Base-by-base conservation (phyloP, 1,284 basidiomycete genomes). In the Trametes versicolor region DNA sequence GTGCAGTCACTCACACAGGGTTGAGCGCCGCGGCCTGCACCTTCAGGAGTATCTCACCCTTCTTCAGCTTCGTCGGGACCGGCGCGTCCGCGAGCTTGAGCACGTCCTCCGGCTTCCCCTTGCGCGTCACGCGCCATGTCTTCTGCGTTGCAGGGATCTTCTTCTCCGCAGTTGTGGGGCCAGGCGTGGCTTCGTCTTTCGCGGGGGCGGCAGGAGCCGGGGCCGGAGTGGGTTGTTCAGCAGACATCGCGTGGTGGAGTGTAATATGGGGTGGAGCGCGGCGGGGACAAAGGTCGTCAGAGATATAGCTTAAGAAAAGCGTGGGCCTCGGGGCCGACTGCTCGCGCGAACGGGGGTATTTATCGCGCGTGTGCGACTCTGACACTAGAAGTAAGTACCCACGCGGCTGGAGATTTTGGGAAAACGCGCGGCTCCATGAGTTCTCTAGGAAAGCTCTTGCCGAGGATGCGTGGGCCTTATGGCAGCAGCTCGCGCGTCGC, bases 21-120 rank as follows among this genome's bases (percentile, higher is more conserved):
- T 93, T 93, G 47, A 92, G 78, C 1, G 88, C 88, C 0, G 83
- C 89, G 3, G 89, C 87, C 49, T 84, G 80, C 8, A 92, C 80
- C 70, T 85, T 85, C 62, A 92, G 81, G 12, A 91, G 81, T 5
- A 90, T 82, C 63, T 88, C 79, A n/a, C 82, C 85, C 50, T 77
- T 72, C 34, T 70, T 69, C 32, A 85, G 76, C 43, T 81, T 76
- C 13, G 77, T 75, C 1, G 85, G 80, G 4, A 89, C 81, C 0
- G 83, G 81, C 64, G 80, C 76, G 4, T 78, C 73, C 43, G 79
- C 76, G 34, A 89, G 71, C 19, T 71, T 71, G 25, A 91, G 76
- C 7, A 83, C 84, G 15, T 83, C 69, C 9, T 75, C 65, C 0
- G 88, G 89, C 32, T 68, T 67, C 27, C 81, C 81, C 49, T 63